phyloP scores from a whole-genome alignment of 1,284 basidiomycete genomes.

The Ceratobasidium sp. region DNA sequence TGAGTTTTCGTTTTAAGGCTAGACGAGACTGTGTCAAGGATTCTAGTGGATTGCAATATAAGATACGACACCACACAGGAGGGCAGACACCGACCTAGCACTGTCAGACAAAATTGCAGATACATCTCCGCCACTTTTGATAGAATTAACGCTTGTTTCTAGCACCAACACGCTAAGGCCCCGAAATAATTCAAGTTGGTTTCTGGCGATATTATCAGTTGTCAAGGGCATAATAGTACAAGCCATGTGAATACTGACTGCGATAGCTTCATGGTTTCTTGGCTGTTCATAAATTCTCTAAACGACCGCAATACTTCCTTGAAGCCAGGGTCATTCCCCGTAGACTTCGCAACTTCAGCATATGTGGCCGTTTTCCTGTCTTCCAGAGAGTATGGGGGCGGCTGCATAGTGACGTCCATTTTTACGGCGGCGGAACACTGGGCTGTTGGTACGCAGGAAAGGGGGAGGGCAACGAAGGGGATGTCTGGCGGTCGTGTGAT shows the following conservation, averaged over 20 bases:
- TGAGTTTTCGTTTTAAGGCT: background rate
- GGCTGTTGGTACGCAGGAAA: background rate
- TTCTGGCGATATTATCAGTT: background rate
- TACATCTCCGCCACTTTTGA: background rate
- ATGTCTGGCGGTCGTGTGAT: background rate
- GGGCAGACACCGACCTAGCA: background rate
- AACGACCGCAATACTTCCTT: background rate
- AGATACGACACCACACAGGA: background rate
- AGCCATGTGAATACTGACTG: background rate
- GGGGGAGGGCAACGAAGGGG: background rate
- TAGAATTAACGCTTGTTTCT: background rate
- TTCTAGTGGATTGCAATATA: background rate
- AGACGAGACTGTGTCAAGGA: background rate
- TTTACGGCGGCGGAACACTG: background rate
- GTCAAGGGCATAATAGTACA: background rate
- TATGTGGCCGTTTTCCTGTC: slow-evolving; percentile 1
- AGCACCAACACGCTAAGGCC: background rate
- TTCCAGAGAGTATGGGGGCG: background rate
- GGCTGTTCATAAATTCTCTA: slow-evolving; percentile 3
- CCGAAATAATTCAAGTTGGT: slow-evolving; percentile 9
- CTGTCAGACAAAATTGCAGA: background rate
- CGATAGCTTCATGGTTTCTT: slow-evolving; percentile 1
- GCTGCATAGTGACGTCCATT: background rate
- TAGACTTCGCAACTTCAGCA: slow-evolving; percentile 2
- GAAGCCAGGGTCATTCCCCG: background rate